Base-by-base conservation (phyloP, 1,139 yeast genomes). In the Zygoascus hellenicus region DNA sequence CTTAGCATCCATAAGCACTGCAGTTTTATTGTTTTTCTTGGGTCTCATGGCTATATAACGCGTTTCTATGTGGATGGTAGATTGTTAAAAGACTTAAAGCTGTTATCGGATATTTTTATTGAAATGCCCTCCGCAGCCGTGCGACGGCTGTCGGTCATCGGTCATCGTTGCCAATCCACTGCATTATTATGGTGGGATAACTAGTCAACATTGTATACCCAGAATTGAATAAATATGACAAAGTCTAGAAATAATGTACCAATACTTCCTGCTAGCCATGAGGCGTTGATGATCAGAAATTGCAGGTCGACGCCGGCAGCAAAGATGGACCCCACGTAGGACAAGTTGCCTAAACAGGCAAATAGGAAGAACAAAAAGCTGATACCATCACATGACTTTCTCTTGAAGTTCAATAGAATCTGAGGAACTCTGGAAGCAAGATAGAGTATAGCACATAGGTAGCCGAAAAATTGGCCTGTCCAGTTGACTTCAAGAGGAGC, bases 301-400 rank as follows among this genome's bases (percentile, higher is more conserved):
- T 78, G 71, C 63, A 76, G 72, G 48, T 88, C 80, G 47, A 81
- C 71, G 55, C 87, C 88, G 47, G 56, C 59, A 41, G 89, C 86
- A 45, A 90, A 69, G 49, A 90, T 90, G 13, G 95, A 84, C 26
- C 87, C 76, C 37, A 90, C 96, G 58, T 88, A 90, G 0, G 96
- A 87, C 61, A 86, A 71, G 64, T 90, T 90, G 42, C 97, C 97
- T 51, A 90, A 69, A 64, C 96, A 88, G 32, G 97, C 97, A 72
- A 90, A 89, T 36, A 89, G 69, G 67, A 90, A 90, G 67, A 90
- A 90, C 75, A 90, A 74, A 63, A 90, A 88, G 26, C 95, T 84
- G 46, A 90, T 84, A 28, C 97, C 97, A 51, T 89, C 97, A 61
- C 96, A 86, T 1, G 95, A 84, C 67, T 88, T 88, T 58, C 97